Evolutionary conservation across 108 stramenopile genomes (phyloP), one percentile per base, ranked within the genome.

Genomic region (Skeletonema menzelii): DNA sequence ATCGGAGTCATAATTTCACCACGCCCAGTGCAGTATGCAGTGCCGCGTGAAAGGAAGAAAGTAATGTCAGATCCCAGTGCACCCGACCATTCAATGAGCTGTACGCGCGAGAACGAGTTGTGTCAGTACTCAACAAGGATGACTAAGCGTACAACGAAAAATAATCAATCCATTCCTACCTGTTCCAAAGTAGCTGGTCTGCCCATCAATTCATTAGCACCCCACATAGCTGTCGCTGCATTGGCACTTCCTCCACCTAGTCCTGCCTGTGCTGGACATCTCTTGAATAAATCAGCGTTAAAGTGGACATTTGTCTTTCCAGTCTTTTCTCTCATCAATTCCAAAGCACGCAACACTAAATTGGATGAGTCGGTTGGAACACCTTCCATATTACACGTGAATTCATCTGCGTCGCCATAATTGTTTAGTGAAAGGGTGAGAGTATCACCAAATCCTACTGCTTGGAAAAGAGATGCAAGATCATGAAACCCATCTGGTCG

Each of bases 191-290:
- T 84, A 32, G 96, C 96, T 6, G 97, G 97, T 40, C 73, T 61
- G 22, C 95, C 96, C 81, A 91, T 74, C 24, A 98, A 72, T 70
- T 94, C 87, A 77, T 98, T 98, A 30, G 89, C 93, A 8, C 90
- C 97, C 83, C 89, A 97, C 82, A 98, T 88, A 47, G 97, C 95
- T 12, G 97, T 95, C 3, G 97, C 97, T 6, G 96, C 96, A 75
- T 98, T 97, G 47, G 90, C 94, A 65, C 86, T 88, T 47, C 97
- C 97, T 22, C 97, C 97, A 11, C 97, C 97, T 28, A 98, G 77
- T 30, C 97, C 97, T 11, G 96, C 97, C 73, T 98, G 96, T 2
- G 95, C 94, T 4, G 97, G 97, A 17, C 87, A 83, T 46, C 85
- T 79, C 78, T 98, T 98, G 65, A 91, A 73, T 57, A 98, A 79